Base-by-base conservation (phyloP, 73 alveolate species). In the Blepharisma stoltei region DNA sequence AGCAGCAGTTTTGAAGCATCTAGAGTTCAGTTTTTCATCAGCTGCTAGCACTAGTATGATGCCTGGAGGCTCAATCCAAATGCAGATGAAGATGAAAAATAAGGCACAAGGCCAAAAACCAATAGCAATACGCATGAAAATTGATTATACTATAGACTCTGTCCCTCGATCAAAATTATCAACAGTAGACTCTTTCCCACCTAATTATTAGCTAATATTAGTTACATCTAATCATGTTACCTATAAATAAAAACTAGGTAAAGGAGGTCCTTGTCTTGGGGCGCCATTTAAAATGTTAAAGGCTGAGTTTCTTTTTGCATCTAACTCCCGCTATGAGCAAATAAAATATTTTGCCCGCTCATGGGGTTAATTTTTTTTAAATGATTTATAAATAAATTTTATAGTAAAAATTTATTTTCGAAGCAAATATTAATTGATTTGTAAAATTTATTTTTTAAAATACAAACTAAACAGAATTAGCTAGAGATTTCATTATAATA, bases 1-100 rank as follows among this genome's bases (percentile, higher is more conserved):
- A 46, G 80, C 85, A 3, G 88, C 93, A 4, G 93, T 86, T 50
- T 77, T 81, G 67, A 86, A 86, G 70, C 85, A 86, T 83, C 55
- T 86, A 70, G 79, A 82, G 76, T 70, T 86, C 20, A 54, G 46
- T 37, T 77, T 86, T 6, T 18, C 66, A 27, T 83, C 84, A 38
- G 86, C 85, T 37, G 38, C 87, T 7, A 52, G 71, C 7, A 23
- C 86, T 9, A 76, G 71, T 4, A 80, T 86, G 38, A 45, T 18
- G 53, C 84, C 93, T 7, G 77, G 71, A 46, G 70, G 55, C 7
- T 52, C 80, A 4, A 54, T 83, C 41, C 53, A 80, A 38, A 78
- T 81, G 77, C 88, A 82, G 78, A 86, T 86, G 85, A 82, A 78
- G 81, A 77, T 86, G 37, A 20, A 75, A 47, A 86, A 86, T 43